Conservation (phyloP, 371 early-diverging fungal species). For the Rhizopus delemar region DNA sequence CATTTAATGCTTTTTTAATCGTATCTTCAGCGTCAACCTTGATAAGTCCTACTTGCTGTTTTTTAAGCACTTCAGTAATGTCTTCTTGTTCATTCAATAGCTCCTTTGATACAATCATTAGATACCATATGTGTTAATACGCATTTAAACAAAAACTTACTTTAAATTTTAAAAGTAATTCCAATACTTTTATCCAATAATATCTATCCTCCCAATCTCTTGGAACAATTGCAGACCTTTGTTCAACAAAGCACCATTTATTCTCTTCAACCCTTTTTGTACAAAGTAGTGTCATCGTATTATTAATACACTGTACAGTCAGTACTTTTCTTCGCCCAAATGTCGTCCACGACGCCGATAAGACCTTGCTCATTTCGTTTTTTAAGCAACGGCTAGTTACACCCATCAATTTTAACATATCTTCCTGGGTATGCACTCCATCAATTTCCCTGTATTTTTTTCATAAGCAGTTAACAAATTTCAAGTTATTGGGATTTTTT, state of each 20-base stretch:
- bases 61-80: conserved; percentile 11
- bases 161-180: conserved; percentile 9
- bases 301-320: conserved; percentile 12
- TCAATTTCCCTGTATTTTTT: conserved; percentile 18
- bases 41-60: conserved; percentile 7
- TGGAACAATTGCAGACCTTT: conserved; percentile 18
- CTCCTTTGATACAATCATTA: conserved; percentile 8
- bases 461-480: conserved; percentile 5
- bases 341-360: conserved; percentile 17
- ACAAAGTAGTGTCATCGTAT: conserved; percentile 15
- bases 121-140: conserved; percentile 4
- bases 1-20: conserved; percentile 4
- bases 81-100: conserved; percentile 12
- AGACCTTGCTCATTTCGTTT: conserved; percentile 14
- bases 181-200: conserved; percentile 6
- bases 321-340: conserved; percentile 14
- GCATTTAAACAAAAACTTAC: background rate
- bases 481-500: conserved; percentile 6
- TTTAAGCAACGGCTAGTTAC: conserved; percentile 19
- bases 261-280: conserved; percentile 14
- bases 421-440: conserved; percentile 18
- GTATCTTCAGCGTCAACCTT: conserved; percentile 9
- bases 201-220: conserved; percentile 17
- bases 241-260: conserved; percentile 22
- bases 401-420: conserved; percentile 24